Evolutionary conservation across 306 rosid genomes (phyloP).

Genomic region (Acmispon strigosus): DNA sequence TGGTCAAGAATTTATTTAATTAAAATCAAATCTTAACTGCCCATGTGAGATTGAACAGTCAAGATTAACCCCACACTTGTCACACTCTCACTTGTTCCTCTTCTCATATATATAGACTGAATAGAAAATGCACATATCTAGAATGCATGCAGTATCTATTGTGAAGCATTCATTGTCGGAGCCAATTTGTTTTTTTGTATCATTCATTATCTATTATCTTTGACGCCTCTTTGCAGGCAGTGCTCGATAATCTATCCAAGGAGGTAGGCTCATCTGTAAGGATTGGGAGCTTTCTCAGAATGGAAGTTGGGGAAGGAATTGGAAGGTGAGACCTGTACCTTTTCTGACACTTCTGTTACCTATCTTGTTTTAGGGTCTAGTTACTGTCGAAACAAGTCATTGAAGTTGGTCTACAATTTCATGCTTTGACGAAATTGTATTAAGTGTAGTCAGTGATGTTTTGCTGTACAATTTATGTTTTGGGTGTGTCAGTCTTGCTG

Average conservation of each 20-base stretch:
- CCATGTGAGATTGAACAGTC: too few species aligned
- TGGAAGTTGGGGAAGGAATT: conserved; percentile 94
- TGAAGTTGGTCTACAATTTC: conserved; percentile 1
- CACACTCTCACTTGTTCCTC: too few species aligned
- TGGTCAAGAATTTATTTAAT: too few species aligned
- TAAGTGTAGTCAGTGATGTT: not conserved
- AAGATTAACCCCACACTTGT: too few species aligned
- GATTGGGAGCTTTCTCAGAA: conserved; percentile 73
- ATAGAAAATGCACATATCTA: not conserved
- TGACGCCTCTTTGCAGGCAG: conserved; percentile 35
- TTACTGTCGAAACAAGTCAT: not conserved
- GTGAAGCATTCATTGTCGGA: not conserved
- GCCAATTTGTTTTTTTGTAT: conserved; percentile 9
- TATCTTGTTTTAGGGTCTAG: not conserved
- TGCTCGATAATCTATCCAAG: conserved; percentile 64
- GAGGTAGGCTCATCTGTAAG: conserved; percentile 84
- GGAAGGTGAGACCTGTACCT: conserved; percentile 45
- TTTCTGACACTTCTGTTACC: not conserved
- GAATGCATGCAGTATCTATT: not conserved
- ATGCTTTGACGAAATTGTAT: not conserved
- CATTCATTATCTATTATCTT: conserved; percentile 14
- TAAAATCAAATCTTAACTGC: too few species aligned
- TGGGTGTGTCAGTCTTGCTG: not conserved
- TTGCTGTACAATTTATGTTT: not conserved
- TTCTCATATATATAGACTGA: too few species aligned